phyloP scores from a whole-genome alignment of 495 filamentous ascomycete species.

The Trypethelium eluteriae region DNA sequence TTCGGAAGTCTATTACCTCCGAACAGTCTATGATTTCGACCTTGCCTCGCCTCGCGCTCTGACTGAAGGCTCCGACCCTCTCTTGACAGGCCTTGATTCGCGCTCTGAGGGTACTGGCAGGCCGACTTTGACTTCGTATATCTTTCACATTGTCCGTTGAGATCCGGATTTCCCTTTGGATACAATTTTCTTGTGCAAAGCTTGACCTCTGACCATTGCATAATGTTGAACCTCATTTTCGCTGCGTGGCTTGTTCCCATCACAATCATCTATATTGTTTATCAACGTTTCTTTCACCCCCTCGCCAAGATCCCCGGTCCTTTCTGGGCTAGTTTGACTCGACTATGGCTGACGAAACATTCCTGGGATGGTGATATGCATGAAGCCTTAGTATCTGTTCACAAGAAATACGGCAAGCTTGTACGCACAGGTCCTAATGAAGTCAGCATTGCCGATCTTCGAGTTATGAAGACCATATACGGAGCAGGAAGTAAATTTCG shows the following conservation, averaged over 20 bases:
- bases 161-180: not conserved
- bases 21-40: not conserved
- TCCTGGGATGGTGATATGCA: slow-evolving; percentile 28
- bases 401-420: slow-evolving; percentile 25
- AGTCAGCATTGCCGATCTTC: slow-evolving; percentile 29
- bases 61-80: too few species aligned
- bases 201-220: not conserved
- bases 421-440: slow-evolving; percentile 31
- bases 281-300: slow-evolving; percentile 22
- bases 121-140: too few species aligned
- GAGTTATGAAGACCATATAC: slow-evolving; percentile 34
- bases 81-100: too few species aligned
- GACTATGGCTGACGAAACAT: slow-evolving; percentile 30
- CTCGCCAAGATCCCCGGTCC: slow-evolving; percentile 29
- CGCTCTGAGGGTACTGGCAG: too few species aligned
- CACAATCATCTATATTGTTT: slow-evolving; percentile 19
- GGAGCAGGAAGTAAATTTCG: slow-evolving; percentile 32
- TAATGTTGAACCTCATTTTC: not conserved
- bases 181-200: not conserved
- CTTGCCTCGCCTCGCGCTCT: too few species aligned
- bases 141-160: too few species aligned
- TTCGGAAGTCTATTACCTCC: not conserved
- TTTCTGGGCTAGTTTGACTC: slow-evolving; percentile 24
- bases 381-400: slow-evolving; percentile 23
- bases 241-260: slow-evolving; percentile 5